Conservation (phyloP, 768 basidiomycete genomes). For the Mycena albidolilacea region DNA sequence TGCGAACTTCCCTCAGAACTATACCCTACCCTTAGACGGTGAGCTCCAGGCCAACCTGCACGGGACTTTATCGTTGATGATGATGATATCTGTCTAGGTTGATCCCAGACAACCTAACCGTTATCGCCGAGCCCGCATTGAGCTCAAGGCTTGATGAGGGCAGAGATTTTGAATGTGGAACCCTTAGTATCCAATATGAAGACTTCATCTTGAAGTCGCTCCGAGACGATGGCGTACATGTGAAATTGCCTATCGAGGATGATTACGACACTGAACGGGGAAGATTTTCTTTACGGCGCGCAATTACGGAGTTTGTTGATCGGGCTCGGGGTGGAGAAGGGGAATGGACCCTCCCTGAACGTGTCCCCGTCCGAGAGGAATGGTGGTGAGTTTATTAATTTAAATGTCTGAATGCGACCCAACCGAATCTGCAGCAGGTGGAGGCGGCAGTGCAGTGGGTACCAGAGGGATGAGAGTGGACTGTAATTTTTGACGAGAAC, state of each 20-base stretch:
- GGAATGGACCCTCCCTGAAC: constrained; percentile 14
- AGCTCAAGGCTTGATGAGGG: constrained; percentile 2
- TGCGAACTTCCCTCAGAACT: constrained; percentile 6
- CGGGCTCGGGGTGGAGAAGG: constrained; percentile 8
- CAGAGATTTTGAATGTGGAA: constrained; percentile 16
- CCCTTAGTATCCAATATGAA: background rate
- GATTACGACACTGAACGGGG: constrained; percentile 2
- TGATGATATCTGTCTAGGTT: constrained; percentile 11
- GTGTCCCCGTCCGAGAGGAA: background rate
- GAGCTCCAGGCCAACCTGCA: constrained; percentile 4
- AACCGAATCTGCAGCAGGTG: constrained; percentile 16
- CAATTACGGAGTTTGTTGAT: constrained; percentile 11
- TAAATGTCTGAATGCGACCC: constrained; percentile 14
- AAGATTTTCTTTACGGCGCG: background rate
- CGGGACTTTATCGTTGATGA: constrained; percentile 9
- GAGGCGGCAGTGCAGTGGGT: constrained; percentile 19
- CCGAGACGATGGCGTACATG: background rate
- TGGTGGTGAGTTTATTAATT: constrained; percentile 18
- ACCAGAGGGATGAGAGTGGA: constrained; percentile 1
- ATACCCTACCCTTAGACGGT: background rate
- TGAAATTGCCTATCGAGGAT: constrained; percentile 16
- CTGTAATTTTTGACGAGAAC: constrained; percentile 5
- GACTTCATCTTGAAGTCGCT: background rate
- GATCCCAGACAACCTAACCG: constrained; percentile 14
- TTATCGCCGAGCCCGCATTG: constrained; percentile 15